Conservation (phyloP, 2,329 filamentous ascomycete species). For the Amauroascus niger region DNA sequence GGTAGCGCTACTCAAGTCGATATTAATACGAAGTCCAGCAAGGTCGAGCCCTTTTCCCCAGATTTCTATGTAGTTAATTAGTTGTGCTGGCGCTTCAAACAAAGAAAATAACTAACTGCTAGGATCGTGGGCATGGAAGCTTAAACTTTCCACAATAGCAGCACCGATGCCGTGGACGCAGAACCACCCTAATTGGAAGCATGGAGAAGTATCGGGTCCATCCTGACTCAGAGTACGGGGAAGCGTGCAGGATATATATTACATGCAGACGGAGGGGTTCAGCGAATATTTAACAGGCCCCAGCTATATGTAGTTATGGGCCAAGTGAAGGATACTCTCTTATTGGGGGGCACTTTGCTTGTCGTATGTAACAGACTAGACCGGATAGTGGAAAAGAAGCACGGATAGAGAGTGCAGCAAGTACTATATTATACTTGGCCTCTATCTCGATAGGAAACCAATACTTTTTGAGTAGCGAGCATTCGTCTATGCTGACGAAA, state of each 20-base stretch:
- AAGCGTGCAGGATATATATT: neutral
- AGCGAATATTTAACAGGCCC: neutral
- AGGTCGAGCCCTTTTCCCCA: too few relatives aligned
- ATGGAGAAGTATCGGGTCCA: neutral
- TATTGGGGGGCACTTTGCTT: neutral
- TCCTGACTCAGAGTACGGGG: neutral
- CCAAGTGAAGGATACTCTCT: too few relatives aligned
- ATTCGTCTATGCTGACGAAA: neutral
- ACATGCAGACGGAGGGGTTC: neutral
- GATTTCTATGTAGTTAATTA: too few relatives aligned
- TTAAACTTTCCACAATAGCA: neutral
- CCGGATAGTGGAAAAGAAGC: neutral
- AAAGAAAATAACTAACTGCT: too few relatives aligned
- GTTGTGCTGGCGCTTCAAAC: too few relatives aligned
- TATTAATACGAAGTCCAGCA: neutral
- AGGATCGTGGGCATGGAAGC: neutral
- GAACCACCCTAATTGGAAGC: neutral
- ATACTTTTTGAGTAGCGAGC: neutral
- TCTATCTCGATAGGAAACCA: too few relatives aligned
- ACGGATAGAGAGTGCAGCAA: too few relatives aligned
- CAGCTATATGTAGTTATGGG: too few relatives aligned
- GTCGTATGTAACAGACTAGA: neutral
- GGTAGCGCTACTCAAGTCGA: neutral
- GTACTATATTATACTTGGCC: too few relatives aligned
- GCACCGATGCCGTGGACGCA: neutral